Evolutionary conservation across 2,329 filamentous ascomycete genomes (phyloP), one percentile per base, ranked within the genome.

Genomic region (Monilinia fructigena): DNA sequence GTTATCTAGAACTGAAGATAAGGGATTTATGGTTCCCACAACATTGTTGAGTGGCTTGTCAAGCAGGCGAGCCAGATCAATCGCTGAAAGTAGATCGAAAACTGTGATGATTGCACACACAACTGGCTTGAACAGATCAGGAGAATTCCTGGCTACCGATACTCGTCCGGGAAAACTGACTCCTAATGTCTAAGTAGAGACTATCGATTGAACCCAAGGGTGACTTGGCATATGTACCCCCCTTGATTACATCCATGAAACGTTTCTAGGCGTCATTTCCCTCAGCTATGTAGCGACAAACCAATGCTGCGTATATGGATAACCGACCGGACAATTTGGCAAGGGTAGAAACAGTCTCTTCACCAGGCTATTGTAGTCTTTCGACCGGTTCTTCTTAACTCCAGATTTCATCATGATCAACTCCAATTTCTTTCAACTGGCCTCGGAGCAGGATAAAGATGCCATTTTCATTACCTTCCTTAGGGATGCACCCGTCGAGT

Each of bases 251-350:
- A 35, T 6, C 52, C 8, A 31, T 18, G 3, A 35, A 7, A 8
- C 16, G 26, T 14, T 20, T 11, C 14, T 20, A 10, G 10, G 52
- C 52, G 11, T 54, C 16, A 7, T 20, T 54, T 10, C 28, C 28
- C 20, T 54, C 16, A 54, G 18, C 28, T 40, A 72, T 71, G 47
- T 68, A 73, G 12, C 68, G 65, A 66, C 66, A 73, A 8, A 65
- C 64, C 11, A 70, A 70, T 45, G 70, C 62, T 3, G 74, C 75
- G 68, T 69, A 74, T 38, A 76, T 75, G 64, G 76, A 76, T 4
- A 55, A 70, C 23, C 38, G 26, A 23, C 53, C 26, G 6, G 42
- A 54, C 20, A 28, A 8, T 31, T 12, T n/a, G 40, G 8, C 26
- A 3, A 59, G 48, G 8, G 35, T 26, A 26, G 7, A n/a, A 20